Evolutionary conservation across 345 rosid genomes (phyloP), one percentile per base, ranked within the genome.

Genomic region (Adansonia digitata): DNA sequence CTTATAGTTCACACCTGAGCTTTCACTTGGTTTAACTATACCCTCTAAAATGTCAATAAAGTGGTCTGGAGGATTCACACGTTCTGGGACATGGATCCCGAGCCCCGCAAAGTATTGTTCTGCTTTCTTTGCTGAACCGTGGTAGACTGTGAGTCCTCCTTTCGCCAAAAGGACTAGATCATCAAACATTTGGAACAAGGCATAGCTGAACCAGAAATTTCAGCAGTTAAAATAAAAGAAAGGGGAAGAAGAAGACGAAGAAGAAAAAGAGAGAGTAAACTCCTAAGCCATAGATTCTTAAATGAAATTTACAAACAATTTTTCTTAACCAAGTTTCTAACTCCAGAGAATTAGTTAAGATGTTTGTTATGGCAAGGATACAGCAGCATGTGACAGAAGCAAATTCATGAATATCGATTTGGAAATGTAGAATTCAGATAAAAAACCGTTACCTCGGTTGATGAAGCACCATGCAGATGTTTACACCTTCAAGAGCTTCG

Each of bases 401-500:
- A 34, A 62, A 68, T 68, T 72, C 24, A 56, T 72, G 29, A 35
- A 0, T 5, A 4, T 34, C 66, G 20, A 20, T 22, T 39, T 18
- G 49, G 22, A 74, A 10, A 49, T 48, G 29, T 10, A 40, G 42
- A 55, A 10, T 57, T 71, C 18, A 18, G 31, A 46, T 42, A 13
- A 13, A 8, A 53, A 29, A 68, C 51, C n/a, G 1, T 52, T 75
- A 89, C 97, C 98, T 93, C 20, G 99, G 98, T 77, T 95, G 98
- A 79, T 95, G 99, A 84, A 95, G 93, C 69, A 93, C 98, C 96
- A 88, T 88, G 90, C 93, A 90, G 79, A 95, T 79, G 79, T 89
- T 95, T 42, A 95, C 99, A 42, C 98, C 98, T 85, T 90, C 93
- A 24, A 93, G 93, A n/a, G 94, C 84, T 80, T 95, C 99, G 15